Evolutionary conservation across 208 protist genomes (phyloP), one percentile per base, ranked within the genome.

Genomic region (Balamuthia mandrillaris): DNA sequence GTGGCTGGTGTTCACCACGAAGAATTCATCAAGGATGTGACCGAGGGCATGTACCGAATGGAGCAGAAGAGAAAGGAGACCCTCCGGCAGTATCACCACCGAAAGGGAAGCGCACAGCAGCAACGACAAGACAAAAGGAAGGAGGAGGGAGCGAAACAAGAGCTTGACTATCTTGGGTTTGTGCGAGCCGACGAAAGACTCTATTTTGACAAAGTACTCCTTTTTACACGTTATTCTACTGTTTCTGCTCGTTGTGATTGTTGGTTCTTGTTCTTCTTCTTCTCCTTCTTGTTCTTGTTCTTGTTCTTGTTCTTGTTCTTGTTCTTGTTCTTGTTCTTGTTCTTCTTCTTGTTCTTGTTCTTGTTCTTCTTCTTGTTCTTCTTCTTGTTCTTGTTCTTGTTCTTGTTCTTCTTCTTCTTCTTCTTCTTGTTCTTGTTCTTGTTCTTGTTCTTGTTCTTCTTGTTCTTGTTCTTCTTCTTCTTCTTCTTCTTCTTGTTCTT

Each of bases 91-190:
- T n/a, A n/a, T n/a, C n/a, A n/a, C n/a, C n/a, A n/a, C n/a, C n/a
- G n/a, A n/a, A n/a, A n/a, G n/a, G n/a, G n/a, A n/a, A n/a, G n/a
- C n/a, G n/a, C n/a, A n/a, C n/a, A n/a, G n/a, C n/a, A n/a, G n/a
- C n/a, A n/a, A n/a, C n/a, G n/a, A n/a, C n/a, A n/a, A n/a, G n/a
- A n/a, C n/a, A n/a, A n/a, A n/a, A n/a, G n/a, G n/a, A n/a, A 56
- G 49, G 49, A 56, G n/a, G 49, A 56, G 49, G 18, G n/a, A 56
- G 18, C 18, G n/a, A 18, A 56, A 56, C 49, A 63, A 37, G 18
- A 41, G 0, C 51, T 81, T 18, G 74, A 81, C 74, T 81, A 81
- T 52, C 49, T 81, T 42, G 74, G 74, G 2, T 81, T 81, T 52
- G 51, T 52, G 4, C 14, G 27, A 24, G 37, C 74, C 9, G 49